A percentile compares a stretch with the other conserved stretches of the same genome.
Evolutionary conservation across 2,329 filamentous ascomycete genomes (phyloP).

Genomic region (Knufia fluminis): DNA sequence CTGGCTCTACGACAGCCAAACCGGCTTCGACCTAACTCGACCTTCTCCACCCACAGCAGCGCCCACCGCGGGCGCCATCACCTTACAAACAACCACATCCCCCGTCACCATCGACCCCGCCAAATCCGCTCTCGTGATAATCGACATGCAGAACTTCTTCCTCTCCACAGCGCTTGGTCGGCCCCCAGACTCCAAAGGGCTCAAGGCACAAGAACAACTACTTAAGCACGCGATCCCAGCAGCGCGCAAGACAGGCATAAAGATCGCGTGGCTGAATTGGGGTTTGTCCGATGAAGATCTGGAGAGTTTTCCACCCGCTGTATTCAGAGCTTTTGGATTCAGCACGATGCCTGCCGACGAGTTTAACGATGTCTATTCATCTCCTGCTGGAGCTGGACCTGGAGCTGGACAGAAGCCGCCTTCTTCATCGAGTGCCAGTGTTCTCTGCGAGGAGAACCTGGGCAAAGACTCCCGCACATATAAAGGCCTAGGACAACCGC

Average conservation of each 20-base stretch:
- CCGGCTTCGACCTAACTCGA: constrained; percentile 41
- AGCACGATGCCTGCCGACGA: constrained; percentile 25
- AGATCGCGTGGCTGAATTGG: constrained; percentile 50
- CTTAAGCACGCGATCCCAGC: constrained; percentile 38
- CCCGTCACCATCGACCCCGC: constrained; percentile 33
- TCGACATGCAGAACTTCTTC: constrained; percentile 49
- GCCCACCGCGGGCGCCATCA: constrained; percentile 12
- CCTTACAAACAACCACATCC: constrained; percentile 23
- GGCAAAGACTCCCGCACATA: constrained; percentile 25
- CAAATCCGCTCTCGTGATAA: constrained; percentile 40
- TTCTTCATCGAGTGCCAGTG: too few relatives aligned
- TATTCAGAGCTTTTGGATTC: constrained; percentile 41
- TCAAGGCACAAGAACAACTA: constrained; percentile 34
- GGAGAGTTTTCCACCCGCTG: constrained; percentile 40
- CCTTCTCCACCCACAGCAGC: constrained; percentile 26
- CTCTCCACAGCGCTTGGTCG: constrained; percentile 35
- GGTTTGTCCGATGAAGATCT: constrained; percentile 47
- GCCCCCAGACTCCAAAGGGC: constrained; percentile 34
- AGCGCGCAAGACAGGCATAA: constrained; percentile 43
- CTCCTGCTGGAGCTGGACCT: background rate
- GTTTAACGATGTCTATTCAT: constrained; percentile 7
- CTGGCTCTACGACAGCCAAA: constrained; percentile 37
- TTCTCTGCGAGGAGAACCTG: constrained; percentile 18
- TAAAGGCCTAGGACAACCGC: constrained; percentile 39
- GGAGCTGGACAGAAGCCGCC: too few relatives aligned